Evolutionary conservation across 2,329 filamentous ascomycete genomes (phyloP), one percentile per base, ranked within the genome.

Genomic region (Neofusicoccum kwambonambiense): DNA sequence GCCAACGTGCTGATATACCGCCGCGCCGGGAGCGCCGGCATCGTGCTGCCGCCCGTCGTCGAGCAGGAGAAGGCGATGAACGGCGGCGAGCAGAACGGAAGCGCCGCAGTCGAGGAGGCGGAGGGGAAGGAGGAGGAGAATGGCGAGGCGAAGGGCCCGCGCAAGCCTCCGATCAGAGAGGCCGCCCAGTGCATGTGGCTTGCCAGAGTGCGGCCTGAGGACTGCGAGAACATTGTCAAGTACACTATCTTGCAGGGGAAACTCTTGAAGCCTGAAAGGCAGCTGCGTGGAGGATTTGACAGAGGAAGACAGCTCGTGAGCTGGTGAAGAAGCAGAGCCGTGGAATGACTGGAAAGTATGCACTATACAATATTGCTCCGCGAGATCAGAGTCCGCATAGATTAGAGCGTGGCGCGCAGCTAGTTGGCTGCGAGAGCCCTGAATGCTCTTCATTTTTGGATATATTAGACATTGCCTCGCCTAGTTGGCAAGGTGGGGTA

Each of bases 1-100:
- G 95, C 95, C 34, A 99, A 99, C 72, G 87, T 98, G 70, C 91
- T 99, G 82, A 83, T 99, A 1, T 98, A 99, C 77, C 86, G 95
- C 9, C 84, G 85, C 17, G 82, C 83, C 7, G 78, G 74, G 15
- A 64, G 68, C 39, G 64, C 66, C 22, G 66, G 66, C n/a, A 31
- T 39, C 17, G 37, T 51, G 11, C 35, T 44, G 49, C 45, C 62
- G 52, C 37, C 57, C 27, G 11, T 42, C 37, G 47, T 37, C 15
- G 65, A 62, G 44, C 49, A 70, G 65, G 75, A 31, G 6, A 44
- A 45, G 19, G 54, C 39, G 7, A 13, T 58, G 39, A 44, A 58
- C 13, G 57, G 65, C 19, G 62, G 64, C 37, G 56, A 69, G 3
- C 61, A 58, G 34, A 61, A 67, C 68, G 52, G 52, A 9, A 65